Base-by-base conservation (phyloP, 805 yeast genomes). In the Lipomyces yamadae region DNA sequence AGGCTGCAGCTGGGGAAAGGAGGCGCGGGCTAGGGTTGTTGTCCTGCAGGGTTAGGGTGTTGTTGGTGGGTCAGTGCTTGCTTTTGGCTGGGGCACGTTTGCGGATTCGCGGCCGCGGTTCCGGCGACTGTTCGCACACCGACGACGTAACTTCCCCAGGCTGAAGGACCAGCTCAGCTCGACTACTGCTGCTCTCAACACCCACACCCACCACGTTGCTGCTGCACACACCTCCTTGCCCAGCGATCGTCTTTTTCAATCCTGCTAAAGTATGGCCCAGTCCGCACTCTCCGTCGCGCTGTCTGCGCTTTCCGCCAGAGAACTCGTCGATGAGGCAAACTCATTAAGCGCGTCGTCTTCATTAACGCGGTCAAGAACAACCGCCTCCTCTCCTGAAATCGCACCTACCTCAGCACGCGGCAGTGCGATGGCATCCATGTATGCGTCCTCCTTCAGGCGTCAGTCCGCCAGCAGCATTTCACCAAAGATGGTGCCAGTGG, bases 211-310 rank as follows among this genome's bases (percentile, higher is more conserved):
- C 7, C 48, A n/a, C 55, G 35, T 29, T 34, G 8, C 18, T 29
- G 55, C 34, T 32, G 11, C 15, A 48, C 24, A 24, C 24, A 24
- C 24, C 24, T 24, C 24, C 24, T 24, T 24, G 24, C 24, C 24
- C 24, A 24, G 24, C 24, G 24, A 24, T 24, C 24, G 24, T 24
- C 24, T 24, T 24, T 24, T 24, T 24, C 24, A 24, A 24, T 24
- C 24, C 24, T 24, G 24, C 24, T 24, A 24, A 24, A 24, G 24
- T 24, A 66, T 66, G 70, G 60, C 70, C 4, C 67, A 66, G 65
- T 66, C 70, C 32, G 70, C 70, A 10, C 58, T 66, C 24, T 66
- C 70, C 55, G 70, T 64, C 45, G 70, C 70, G 52, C 62, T 66
- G 34, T 66, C 70, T 18, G 66, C 66, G 35, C 58, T 58, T 8